Base-by-base conservation (phyloP, 345 rosid species). In the Lepidium sativum region DNA sequence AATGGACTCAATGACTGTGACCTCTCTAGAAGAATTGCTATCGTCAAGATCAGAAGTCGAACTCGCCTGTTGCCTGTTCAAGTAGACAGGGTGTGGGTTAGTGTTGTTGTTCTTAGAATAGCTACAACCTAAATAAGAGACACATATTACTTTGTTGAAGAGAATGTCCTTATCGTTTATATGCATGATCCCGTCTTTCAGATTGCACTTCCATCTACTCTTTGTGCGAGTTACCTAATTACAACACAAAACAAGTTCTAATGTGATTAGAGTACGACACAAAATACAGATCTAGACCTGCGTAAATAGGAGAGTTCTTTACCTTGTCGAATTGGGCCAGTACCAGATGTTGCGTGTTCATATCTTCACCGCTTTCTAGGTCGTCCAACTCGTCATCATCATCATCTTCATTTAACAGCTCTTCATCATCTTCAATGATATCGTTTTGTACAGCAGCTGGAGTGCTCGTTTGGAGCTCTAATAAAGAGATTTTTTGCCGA, bases 261-360 rank as follows among this genome's bases (percentile, higher is more conserved):
- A n/a, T 29, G 41, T 43, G 44, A 57, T 45, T 15, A 74, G 16
- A 15, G 18, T 16, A 13, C 39, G 4, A 16, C n/a, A 45, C 25
- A 20, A 38, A 27, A 53, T n/a, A 33, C 52, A 49, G 9, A 58
- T 48, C 23, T 20, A 0, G n/a, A 37, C 43, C 9, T 9, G 42
- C 7, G 41, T 57, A 44, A 12, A 45, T 8, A 63, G 16, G 42
- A 61, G 54, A 16, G 20, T 40, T 13, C 27, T 8, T 9, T 78
- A 92, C 98, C 97, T 92, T 92, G 79, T 92, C 98, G 73, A 92
- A 92, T 47, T 88, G 99, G 60, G 99, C 99, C 81, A 94, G 76
- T 69, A 94, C 96, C 51, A 94, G 74, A 81, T 94, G 99, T 52
- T 91, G 96, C 1, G 99, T 86, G 77, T 88, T 91, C 83, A 85